Conservation (phyloP, 148 eudicot species). For the Arctostaphylos glauca region DNA sequence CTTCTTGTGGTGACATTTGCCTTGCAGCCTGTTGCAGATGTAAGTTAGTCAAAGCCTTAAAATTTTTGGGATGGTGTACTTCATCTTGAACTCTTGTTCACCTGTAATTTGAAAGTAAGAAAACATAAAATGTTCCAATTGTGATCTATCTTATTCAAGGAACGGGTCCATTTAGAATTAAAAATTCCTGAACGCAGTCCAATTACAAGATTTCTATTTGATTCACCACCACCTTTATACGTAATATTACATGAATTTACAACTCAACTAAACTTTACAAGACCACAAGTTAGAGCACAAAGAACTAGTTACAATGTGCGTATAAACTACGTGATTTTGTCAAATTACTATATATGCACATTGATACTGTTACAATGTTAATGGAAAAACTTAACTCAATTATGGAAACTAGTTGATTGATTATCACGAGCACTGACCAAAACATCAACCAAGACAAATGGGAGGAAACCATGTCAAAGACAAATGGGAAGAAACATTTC, state of each 20-base stretch:
- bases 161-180: not conserved
- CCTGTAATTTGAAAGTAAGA: too few species aligned
- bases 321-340: not conserved
- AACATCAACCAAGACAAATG: too few species aligned
- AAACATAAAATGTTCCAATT: not conserved
- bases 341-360: slow-evolving; percentile 28
- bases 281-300: not conserved
- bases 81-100: not conserved
- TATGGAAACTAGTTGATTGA: too few species aligned
- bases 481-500: too few species aligned
- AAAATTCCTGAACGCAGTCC: not conserved
- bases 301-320: not conserved
- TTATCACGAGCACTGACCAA: too few species aligned
- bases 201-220: not conserved
- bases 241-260: slow-evolving; percentile 4
- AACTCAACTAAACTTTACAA: slow-evolving; percentile 12
- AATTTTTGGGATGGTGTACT: not conserved
- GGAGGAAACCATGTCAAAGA: too few species aligned
- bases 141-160: not conserved
- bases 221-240: not conserved
- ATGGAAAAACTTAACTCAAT: slow-evolving; percentile 15
- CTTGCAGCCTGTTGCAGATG: too few species aligned
- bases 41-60: too few species aligned
- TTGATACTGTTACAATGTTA: slow-evolving; percentile 42
- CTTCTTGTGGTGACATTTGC: too few species aligned